Percentiles rank a stretch among this genome's conserved stretches.
phyloP scores from a whole-genome alignment of 768 basidiomycete genomes.

The Pleurotus tuoliensis region DNA sequence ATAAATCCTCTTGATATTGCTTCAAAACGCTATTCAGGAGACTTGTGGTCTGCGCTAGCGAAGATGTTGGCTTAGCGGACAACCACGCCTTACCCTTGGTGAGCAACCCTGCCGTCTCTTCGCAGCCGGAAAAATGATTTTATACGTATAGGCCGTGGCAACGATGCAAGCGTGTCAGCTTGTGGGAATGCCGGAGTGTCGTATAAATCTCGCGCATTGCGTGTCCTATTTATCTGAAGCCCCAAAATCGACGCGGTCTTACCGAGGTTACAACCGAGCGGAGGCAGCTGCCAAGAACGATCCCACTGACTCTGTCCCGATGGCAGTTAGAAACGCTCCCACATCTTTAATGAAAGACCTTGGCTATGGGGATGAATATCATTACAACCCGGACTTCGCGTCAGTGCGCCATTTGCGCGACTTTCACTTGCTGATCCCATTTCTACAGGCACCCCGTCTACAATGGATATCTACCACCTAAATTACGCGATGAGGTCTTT shows the following conservation, averaged over 20 bases:
- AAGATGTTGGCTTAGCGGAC: conserved; percentile 83
- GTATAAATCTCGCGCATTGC: conserved; percentile 74
- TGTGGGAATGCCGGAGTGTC: conserved; percentile 80
- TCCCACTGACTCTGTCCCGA: conserved; percentile 57
- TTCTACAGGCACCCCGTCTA: conserved; percentile 55
- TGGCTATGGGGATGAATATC: conserved; percentile 62
- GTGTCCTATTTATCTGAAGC: conserved; percentile 80
- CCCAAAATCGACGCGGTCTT: conserved; percentile 76
- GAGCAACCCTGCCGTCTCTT: conserved; percentile 17
- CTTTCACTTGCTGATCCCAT: background rate
- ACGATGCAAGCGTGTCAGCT: conserved; percentile 61
- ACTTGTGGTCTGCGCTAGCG: conserved; percentile 78
- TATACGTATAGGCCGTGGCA: conserved; percentile 47
- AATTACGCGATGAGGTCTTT: conserved; percentile 40
- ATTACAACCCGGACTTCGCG: conserved; percentile 58
- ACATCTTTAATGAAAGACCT: conserved; percentile 66
- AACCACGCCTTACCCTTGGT: conserved; percentile 72
- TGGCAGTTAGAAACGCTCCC: conserved; percentile 75
- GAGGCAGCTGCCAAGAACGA: conserved; percentile 56
- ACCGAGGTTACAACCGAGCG: conserved; percentile 71
- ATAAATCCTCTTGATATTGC: background rate
- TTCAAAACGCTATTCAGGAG: conserved; percentile 28
- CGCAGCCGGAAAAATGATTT: background rate
- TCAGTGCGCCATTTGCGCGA: conserved; percentile 22
- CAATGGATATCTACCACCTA: conserved; percentile 57